Evolutionary conservation across 2,329 filamentous ascomycete genomes (phyloP), one percentile per base, ranked within the genome.

Genomic region (Arachnopeziza araneosa): DNA sequence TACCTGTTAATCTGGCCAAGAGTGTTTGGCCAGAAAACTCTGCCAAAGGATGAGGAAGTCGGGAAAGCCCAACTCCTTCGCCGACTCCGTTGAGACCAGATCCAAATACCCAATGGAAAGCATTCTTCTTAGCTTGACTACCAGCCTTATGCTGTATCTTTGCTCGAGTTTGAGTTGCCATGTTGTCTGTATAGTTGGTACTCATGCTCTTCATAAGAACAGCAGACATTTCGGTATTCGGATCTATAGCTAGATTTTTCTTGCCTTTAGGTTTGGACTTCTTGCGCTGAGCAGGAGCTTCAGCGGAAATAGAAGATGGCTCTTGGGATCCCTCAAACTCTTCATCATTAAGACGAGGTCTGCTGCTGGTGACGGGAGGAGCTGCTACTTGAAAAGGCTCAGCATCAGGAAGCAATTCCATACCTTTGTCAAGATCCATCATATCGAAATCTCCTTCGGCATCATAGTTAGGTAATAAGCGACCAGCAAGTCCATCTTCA

Each of bases 91-190:
- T 83, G 52, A 87, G 75, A 7, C 85, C 84, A 54, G 75, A 70
- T 5, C 81, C 83, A 61, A 82, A 78, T 3, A 89, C 78, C 77
- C 83, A 88, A 66, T 80, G 78, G 12, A 79, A 78, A 0, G 86
- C 87, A 60, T 87, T 88, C 68, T 81, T 83, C 72, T 83, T 88
- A 1, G 85, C 83, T 50, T 80, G 74, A 0, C 72, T 70, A 14
- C 72, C 64, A 17, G 74, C 67, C 54, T 75, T 77, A 36, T 77
- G 74, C 6, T 55, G 59, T 74, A 73, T 65, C 64, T 83, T 86
- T 22, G 75, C 68, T 30, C 72, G 75, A 7, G 68, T 67, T 9
- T 77, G 78, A 14, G 74, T 72, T 0, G 72, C 75, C 83, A 90
- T 92, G 64, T 86, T 87, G 12, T 75, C 67, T 1, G 81, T 64